Evolutionary conservation across 495 filamentous ascomycete species (phyloP), one percentile per base, ranked within the genome.

Genomic region (Saxophila tyrrhenica): DNA sequence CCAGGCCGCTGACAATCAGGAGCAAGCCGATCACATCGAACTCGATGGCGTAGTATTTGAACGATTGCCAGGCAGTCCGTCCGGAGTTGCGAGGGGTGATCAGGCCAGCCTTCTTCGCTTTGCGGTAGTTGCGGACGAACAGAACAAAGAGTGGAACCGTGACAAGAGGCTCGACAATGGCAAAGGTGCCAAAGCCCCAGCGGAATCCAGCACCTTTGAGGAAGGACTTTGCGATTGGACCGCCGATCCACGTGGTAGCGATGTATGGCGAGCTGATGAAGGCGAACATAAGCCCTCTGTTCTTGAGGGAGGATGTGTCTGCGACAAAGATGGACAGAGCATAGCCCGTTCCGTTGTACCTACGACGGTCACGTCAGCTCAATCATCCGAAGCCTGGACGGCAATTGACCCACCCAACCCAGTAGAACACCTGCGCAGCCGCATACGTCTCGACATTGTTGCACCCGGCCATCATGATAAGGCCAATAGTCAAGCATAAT

Each of bases 21-120:
- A 80, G 51, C 15, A 83, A 68, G 46, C 83, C 83, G 23, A 79
- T 69, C 39, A 82, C 59, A 60, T 86, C 83, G 55, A 83, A 80
- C 59, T 87, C 78, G 50, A 77, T 69, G 52, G 69, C 53, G 62
- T 83, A 81, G 63, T 81, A 71, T 45, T 66, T 59, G 43, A 82
- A 58, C 0, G 73, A 75, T 57, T 79, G 62, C 39, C 61, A 55
- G 20, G 61, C 56, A 3, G 76, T 78, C 1, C 80, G 72, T n/a
- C 70, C 68, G 63, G 66, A 78, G 3, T 64, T 48, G 1, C 69
- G 56, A 2, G 64, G 67, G 16, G 62, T 62, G 29, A 81, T 70
- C 47, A 79, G 50, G 19, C 77, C 74, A 25, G 74, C 13, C 20
- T 64, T 65, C 48, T 55, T 54, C 0, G 67, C 67, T 35, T 68